These are phyloP conservation scores for Alternaria dauci DNA, from an alignment of 2,329 filamentous ascomycete species.

Conservation along the genomic window DNA sequence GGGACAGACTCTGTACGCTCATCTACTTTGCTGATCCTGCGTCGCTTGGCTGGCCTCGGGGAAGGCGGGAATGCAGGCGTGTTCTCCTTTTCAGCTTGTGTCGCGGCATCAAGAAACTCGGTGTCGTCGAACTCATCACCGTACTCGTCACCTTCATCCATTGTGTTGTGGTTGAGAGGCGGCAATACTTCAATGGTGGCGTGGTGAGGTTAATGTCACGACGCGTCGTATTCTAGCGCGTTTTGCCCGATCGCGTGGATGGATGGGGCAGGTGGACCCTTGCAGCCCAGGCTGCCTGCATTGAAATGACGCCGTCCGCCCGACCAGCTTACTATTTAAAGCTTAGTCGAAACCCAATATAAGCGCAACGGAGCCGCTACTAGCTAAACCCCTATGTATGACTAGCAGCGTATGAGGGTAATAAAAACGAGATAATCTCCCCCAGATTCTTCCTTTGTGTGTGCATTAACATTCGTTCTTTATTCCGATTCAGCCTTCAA, in stretches of 20 bases:
- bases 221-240: constrained; percentile 40
- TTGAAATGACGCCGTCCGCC: constrained; percentile 13
- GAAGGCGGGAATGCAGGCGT: constrained; percentile 45
- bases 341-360: constrained; percentile 21
- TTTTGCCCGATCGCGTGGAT: constrained; percentile 25
- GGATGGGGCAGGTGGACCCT: constrained; percentile 26
- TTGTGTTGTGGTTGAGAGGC: constrained; percentile 24
- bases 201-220: constrained; percentile 20
- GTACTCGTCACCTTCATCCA: constrained; percentile 63
- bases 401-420: constrained; percentile 11
- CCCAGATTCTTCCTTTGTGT: constrained; percentile 17
- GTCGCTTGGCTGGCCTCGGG: constrained; percentile 49
- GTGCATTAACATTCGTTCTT: constrained; percentile 31
- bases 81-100: constrained; percentile 55
- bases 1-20: constrained; percentile 34
- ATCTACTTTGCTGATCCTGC: constrained; percentile 40
- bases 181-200: constrained; percentile 24
- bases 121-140: constrained; percentile 71
- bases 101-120: constrained; percentile 69
- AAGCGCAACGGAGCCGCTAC: constrained; percentile 9
- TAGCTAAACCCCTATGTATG: constrained; percentile 18
- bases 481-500: constrained; percentile 19
- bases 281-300: constrained; percentile 30
- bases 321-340: constrained; percentile 12
- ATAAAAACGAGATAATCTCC: constrained; percentile 20